Base-by-base conservation (phyloP, 148 eudicot species). In the Vaccinium myrtillus region DNA sequence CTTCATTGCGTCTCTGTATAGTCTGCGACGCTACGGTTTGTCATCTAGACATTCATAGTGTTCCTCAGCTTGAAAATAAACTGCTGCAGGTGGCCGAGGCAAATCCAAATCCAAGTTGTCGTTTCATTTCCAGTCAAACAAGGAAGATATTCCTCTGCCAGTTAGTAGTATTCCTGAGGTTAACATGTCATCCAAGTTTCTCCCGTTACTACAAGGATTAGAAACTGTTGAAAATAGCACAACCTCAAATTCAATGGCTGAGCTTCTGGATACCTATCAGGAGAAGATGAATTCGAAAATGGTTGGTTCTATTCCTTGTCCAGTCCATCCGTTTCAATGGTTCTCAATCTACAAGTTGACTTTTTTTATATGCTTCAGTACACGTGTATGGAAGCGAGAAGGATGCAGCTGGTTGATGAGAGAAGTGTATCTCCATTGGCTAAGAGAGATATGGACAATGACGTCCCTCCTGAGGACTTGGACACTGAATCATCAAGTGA, bases 221-320 rank as follows among this genome's bases (percentile, higher is more conserved):
- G 87, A 88, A 77, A 83, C 84, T 86, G 63, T 73, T 82, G 78
- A 86, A 67, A 67, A 73, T 48, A 63, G 49, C 84, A 83, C 69
- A 25, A 70, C 74, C 12, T 73, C 90, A 43, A 88, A 85, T 43
- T 67, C 85, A 55, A 61, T 55, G 93, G 90, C 90, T 81, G 96
- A 92, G 83, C 91, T 92, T 86, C 89, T 92, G 32, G 92, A 91
- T 75, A 85, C 87, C 84, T 90, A 91, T 53, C 90, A 85, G 83
- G 91, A 88, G 61, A 88, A 85, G 58, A 87, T 82, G 63, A 89
- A 87, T 70, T 58, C 81, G 8, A 85, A 87, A 84, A 82, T 50
- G 92, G 98, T 93, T 80, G 63, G 77, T 21, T 81, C 71, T 90
- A 76, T 81, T 82, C 61, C 51, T 70, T 13, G 11, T 9, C 80